Conservation (phyloP, 306 rosid species). For the Mimosa pudica region DNA sequence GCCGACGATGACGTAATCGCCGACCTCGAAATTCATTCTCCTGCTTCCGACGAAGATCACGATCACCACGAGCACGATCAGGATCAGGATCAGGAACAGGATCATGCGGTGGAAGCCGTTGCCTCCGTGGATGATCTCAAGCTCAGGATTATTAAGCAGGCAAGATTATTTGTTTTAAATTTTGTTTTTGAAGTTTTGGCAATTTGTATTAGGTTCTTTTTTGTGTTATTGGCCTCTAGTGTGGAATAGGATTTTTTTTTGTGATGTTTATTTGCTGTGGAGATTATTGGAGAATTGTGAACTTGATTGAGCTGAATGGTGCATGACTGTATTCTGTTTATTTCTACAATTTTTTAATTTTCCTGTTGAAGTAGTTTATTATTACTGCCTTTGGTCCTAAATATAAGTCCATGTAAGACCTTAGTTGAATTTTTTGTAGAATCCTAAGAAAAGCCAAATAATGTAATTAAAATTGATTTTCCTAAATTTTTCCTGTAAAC, state of each 20-base stretch:
- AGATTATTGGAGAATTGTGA: background rate
- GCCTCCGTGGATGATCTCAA: slow-evolving; percentile 80
- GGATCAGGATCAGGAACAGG: slow-evolving; percentile 30
- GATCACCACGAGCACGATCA: slow-evolving; percentile 29
- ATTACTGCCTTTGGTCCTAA: too few relatives aligned
- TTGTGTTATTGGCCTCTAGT: background rate
- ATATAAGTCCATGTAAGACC: too few relatives aligned
- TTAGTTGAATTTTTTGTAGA: too few relatives aligned
- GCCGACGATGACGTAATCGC: slow-evolving; percentile 30
- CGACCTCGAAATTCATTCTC: slow-evolving; percentile 49
- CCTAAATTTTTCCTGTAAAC: too few relatives aligned
- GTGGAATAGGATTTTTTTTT: background rate
- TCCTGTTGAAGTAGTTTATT: too few relatives aligned
- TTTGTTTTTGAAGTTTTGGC: background rate
- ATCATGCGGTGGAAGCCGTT: slow-evolving; percentile 42
- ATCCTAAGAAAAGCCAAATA: too few relatives aligned
- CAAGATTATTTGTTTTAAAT: background rate
- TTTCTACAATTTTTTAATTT: background rate
- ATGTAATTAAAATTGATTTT: too few relatives aligned
- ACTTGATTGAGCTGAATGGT: slow-evolving; percentile 5
- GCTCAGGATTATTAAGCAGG: slow-evolving; percentile 82
- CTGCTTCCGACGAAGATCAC: slow-evolving; percentile 61
- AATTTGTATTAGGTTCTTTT: background rate
- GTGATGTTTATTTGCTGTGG: slow-evolving; percentile 20
- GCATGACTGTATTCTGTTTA: background rate